Base-by-base conservation (phyloP, 176 grass and related monocot species). In the Zea luxurians region DNA sequence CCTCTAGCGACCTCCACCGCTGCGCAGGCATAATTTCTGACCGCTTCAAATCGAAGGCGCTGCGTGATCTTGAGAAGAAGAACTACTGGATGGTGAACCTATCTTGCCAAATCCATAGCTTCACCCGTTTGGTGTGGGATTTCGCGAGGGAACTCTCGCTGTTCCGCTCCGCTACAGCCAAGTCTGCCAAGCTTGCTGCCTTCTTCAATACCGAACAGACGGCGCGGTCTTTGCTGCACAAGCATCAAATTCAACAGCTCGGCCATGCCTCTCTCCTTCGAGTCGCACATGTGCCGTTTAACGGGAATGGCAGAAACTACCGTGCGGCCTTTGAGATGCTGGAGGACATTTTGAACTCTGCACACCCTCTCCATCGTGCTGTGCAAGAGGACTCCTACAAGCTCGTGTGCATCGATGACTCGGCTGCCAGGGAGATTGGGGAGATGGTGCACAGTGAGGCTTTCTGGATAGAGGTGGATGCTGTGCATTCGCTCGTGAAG, bases 71-170 rank as follows among this genome's bases (percentile, higher is more conserved):
- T 37, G 93, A 97, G 81, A 86, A 49, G 67, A 88, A 74, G 71
- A 76, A 90, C 78, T 80, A 85, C 13, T 83, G 90, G 82, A 97
- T 92, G 93, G 90, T 96, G 77, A 96, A 92, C 64, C 74, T 96
- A 21, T 64, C 76, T 9, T 96, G 93, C 75, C 93, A 92, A 77
- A 86, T 92, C 74, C 84, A 86, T 48, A 85, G 84, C 48, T 84
- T 97, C 74, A 71, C 79, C 74, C 82, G 68, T 40, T 64, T 97
- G 77, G 65, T 92, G 80, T 82, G 86, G 36, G 93, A 97, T 79
- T 76, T 97, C 0, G 68, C 81, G 13, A 74, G 76, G 36, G 84
- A 97, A 36, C 83, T 90, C 59, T 85, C 89, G 13, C 80, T 97
- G 48, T 92, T 92, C 81, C 75, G 77, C 61, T 81, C 87, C 5